Base-by-base conservation (phyloP, 2,329 filamentous ascomycete species). In the Botrytis hyacinthi region DNA sequence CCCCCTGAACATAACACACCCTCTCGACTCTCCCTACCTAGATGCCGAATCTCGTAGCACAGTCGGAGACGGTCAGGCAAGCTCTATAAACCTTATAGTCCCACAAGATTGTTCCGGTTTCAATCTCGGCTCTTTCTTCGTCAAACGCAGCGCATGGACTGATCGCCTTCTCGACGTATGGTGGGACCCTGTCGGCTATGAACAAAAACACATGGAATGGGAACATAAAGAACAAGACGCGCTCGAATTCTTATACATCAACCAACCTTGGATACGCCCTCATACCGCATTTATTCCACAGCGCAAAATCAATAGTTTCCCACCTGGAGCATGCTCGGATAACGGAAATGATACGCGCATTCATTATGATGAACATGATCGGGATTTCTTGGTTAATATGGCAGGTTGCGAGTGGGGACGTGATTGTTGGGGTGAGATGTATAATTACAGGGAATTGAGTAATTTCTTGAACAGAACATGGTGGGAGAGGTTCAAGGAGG, bases 151-250 rank as follows among this genome's bases (percentile, higher is more conserved):
- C 79, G 86, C 90, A 40, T 99, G 95, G 93, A 93, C 95, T 0
- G 95, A 98, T 79, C 91, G 94, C 7, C 85, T 99, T 29, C 88
- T 99, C 51, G 96, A 99, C 80, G 88, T 97, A 70, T 99, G 96
- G 96, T 99, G 96, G 96, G 96, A 99, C 80, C 96, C 96, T 0
- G 95, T 98, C 44, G 90, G 92, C 73, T 99, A 99, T 82, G 96
- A 99, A 84, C 96, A 99, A 84, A 97, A 94, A 81, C 96, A 99
- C 82, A 98, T 98, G 95, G 89, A 96, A 76, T 99, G 96, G 96
- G 95, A 96, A 80, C 96, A 99, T 86, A 98, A 98, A 82, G 96
- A 99, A 82, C 96, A 99, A 83, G 95, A 98, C 81, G 94, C 95
- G 2, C 85, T 99, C 60, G 95, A 98, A 84, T 92, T 97, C 83